phyloP scores from a whole-genome alignment of 2,329 filamentous ascomycete species.

The Periconia sp. region DNA sequence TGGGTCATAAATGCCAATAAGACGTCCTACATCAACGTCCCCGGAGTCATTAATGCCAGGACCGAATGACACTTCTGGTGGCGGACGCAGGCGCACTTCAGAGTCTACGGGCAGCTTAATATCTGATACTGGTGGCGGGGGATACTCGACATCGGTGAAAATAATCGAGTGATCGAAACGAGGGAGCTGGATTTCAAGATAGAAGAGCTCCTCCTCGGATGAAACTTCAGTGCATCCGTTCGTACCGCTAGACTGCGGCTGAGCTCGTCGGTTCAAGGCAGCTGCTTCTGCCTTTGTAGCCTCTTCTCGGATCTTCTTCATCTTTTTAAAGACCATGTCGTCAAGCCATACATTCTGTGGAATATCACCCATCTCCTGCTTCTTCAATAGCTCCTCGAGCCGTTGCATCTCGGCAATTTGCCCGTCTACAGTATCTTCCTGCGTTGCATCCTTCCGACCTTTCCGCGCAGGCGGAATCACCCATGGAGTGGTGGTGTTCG shows the following conservation, averaged over 20 bases:
- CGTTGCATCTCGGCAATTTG: constrained; percentile 87
- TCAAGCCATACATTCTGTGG: constrained; percentile 94
- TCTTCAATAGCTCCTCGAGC: constrained; percentile 89
- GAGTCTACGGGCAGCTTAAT: constrained; percentile 68
- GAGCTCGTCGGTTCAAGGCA: constrained; percentile 43
- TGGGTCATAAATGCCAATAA: constrained; percentile 90
- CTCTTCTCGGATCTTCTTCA: constrained; percentile 70
- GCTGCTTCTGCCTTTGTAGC: constrained; percentile 43
- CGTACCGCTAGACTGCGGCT: constrained; percentile 16
- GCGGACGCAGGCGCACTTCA: constrained; percentile 75
- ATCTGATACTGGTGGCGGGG: constrained; percentile 79
- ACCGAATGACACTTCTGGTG: constrained; percentile 87
- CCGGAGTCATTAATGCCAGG: constrained; percentile 75
- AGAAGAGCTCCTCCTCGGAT: constrained; percentile 70
- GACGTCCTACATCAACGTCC: constrained; percentile 60
- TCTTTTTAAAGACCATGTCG: constrained; percentile 86
- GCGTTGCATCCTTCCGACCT: constrained; percentile 56
- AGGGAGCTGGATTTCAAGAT: constrained; percentile 88
- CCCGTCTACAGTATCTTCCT: constrained; percentile 58
- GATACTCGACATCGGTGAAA: constrained; percentile 93
- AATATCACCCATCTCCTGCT: constrained; percentile 98
- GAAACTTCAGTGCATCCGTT: constrained; percentile 36
- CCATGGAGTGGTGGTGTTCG: constrained; percentile 79
- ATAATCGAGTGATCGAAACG: constrained; percentile 96
- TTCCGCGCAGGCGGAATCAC: constrained; percentile 61